phyloP scores from a whole-genome alignment of 257 asterid species.

The Asclepias syriaca region DNA sequence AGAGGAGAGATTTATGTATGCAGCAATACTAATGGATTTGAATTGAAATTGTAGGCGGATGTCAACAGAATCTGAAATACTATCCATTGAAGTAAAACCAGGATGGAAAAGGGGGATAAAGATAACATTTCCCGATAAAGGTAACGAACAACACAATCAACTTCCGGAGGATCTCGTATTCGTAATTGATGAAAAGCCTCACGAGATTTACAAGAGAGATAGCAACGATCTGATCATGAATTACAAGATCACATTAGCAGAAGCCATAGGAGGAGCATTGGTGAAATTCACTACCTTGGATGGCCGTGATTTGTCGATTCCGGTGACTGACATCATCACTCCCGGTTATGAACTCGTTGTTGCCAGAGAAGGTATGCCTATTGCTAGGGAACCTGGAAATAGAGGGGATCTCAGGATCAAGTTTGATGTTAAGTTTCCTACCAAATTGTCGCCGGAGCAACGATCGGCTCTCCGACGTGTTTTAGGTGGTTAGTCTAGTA shows the following conservation, averaged over 20 bases:
- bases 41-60: slow-evolving; percentile 26
- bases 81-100: slow-evolving; percentile 75
- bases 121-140: slow-evolving; percentile 85
- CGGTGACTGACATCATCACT: slow-evolving; percentile 33
- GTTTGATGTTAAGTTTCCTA: slow-evolving; percentile 66
- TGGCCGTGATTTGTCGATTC: slow-evolving; percentile 47
- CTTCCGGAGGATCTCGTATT: slow-evolving; percentile 83
- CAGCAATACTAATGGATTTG: not conserved
- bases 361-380: slow-evolving; percentile 75
- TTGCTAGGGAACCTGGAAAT: slow-evolving; percentile 46
- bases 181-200: slow-evolving; percentile 85
- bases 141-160: slow-evolving; percentile 72
- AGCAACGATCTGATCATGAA: slow-evolving; percentile 59
- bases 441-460: slow-evolving; percentile 59
- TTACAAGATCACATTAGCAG: slow-evolving; percentile 38
- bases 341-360: slow-evolving; percentile 59
- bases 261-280: slow-evolving; percentile 64
- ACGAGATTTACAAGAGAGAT: slow-evolving; percentile 51
- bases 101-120: slow-evolving; percentile 93
- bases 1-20: no score
- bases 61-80: slow-evolving; percentile 49
- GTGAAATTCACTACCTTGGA: slow-evolving; percentile 45
- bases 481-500: slow-evolving; percentile 36
- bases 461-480: slow-evolving; percentile 42
- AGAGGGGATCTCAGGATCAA: slow-evolving; percentile 65